Base-by-base conservation (phyloP, 768 basidiomycete genomes). In the Auriculariales sp. region DNA sequence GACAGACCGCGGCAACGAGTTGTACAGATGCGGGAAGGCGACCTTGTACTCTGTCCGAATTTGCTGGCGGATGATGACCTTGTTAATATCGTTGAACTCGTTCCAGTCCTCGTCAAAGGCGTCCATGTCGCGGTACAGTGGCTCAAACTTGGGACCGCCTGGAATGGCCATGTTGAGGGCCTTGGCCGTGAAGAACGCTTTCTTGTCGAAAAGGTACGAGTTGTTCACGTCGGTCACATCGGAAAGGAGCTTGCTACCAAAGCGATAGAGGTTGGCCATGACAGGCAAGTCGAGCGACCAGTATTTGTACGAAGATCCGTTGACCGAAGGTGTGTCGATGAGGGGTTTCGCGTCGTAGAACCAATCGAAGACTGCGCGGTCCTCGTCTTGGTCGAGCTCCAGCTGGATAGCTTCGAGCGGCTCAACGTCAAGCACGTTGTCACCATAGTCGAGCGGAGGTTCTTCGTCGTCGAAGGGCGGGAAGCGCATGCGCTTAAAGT, bases 401-500 rank as follows among this genome's bases (percentile, higher is more conserved):
- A 98, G 71, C 66, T 98, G 95, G 59, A 99, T 99, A 19, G 92
- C 89, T 64, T 99, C 95, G 48, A 99, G 72, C 35, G 95, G 95
- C 44, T 99, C 95, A 9, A 97, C 93, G 59, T 99, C 95, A 58
- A 99, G 68, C 10, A 99, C 85, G 64, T 99, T 99, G 72, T 99
- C 95, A 48, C 95, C 95, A 59, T 99, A 99, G 62, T 99, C 95
- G 64, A 97, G 75, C 2, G 95, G 95, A 7, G 95, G 95, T 59
- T 99, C 95, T 68, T 99, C 94, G 61, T 98, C 95, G 61, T 99
- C 95, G 62, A 98, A 99, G 0, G 94, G 95, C 22, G 95, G 95
- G 69, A 98, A 99, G 22, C 94, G 81, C 92, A 99, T 97, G 42
- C 95, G 89, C 71, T 99, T 99, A 73, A 99, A 99, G 66, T 99